Conservation (phyloP, 345 rosid species). For the Zanthoxylum bungeanum region DNA sequence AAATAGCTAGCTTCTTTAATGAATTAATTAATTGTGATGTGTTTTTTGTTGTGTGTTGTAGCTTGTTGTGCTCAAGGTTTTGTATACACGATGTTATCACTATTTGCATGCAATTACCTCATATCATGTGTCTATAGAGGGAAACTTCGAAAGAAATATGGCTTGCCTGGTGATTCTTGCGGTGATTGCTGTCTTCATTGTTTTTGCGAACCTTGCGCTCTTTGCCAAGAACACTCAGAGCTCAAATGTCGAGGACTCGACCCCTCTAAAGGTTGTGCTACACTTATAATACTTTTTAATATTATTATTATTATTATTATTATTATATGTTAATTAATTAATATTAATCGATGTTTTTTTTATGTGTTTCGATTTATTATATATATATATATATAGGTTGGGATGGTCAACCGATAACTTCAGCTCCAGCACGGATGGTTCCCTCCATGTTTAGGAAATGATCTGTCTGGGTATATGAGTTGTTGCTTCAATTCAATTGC, state of each 20-base stretch:
- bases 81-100: constrained; percentile 5
- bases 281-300: too few species aligned
- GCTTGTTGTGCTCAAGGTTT: constrained; percentile 12
- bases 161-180: constrained; percentile 16
- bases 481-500: too few species aligned
- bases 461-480: background rate
- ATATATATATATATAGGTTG: background rate
- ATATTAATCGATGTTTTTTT: background rate
- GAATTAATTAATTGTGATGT: too few species aligned
- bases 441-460: background rate
- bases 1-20: too few species aligned
- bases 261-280: constrained; percentile 15
- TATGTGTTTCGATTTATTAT: background rate
- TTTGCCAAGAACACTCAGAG: constrained; percentile 27
- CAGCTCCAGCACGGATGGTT: background rate
- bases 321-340: too few species aligned
- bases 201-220: constrained; percentile 22
- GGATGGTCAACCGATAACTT: background rate
- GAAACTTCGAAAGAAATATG: constrained; percentile 13
- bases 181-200: constrained; percentile 21
- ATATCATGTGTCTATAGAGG: constrained; percentile 18
- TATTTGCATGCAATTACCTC: constrained; percentile 4
- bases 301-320: too few species aligned
- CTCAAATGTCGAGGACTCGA: constrained; percentile 22
- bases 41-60: background rate